A percentile compares a stretch with the other conserved stretches of the same genome.
phyloP scores from a whole-genome alignment of 352 stramenopile genomes.

The Phytopythium aichiense region DNA sequence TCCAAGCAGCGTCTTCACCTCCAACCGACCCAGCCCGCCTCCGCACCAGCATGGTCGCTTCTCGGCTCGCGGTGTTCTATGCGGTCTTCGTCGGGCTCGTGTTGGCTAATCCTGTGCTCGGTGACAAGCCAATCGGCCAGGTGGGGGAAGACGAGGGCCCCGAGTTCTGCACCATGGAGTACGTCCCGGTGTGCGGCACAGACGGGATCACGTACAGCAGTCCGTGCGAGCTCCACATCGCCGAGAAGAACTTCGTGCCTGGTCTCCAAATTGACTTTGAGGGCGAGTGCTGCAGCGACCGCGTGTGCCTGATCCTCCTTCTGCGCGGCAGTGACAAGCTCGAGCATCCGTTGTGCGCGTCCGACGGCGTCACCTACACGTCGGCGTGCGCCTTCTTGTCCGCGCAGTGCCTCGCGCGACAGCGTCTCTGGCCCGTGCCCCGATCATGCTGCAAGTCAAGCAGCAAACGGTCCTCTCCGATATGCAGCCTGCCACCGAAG shows the following conservation, averaged over 20 bases:
- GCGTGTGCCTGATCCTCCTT: slow-evolving; percentile 3
- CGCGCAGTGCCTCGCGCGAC: slow-evolving; percentile 1
- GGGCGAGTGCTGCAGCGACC: slow-evolving; percentile 10
- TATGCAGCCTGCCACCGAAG: background rate
- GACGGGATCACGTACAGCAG: slow-evolving; percentile 20
- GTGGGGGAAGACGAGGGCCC: background rate
- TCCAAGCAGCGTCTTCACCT: background rate
- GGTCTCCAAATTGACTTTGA: slow-evolving; percentile 27
- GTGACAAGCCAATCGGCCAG: background rate
- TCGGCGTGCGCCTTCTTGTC: slow-evolving; percentile 8
- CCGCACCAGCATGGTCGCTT: background rate
- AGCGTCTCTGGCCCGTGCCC: slow-evolving; percentile 3
- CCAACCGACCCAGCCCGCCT: background rate
- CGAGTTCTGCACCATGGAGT: slow-evolving; percentile 9
- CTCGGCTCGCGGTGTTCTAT: background rate
- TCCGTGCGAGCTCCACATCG: slow-evolving; percentile 20
- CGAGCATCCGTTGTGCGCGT: background rate
- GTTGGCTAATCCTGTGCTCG: background rate
- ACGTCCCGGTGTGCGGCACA: slow-evolving; percentile 15
- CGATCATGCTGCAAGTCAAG: background rate
- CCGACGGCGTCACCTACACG: slow-evolving; percentile 9
- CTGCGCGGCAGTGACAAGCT: background rate
- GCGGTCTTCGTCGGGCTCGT: background rate
- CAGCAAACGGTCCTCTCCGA: background rate
- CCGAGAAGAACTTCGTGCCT: slow-evolving; percentile 15